A percentile compares a stretch with the other conserved stretches of the same genome.
These are phyloP conservation scores for Trichophyton equinum DNA, from an alignment of 2,329 filamentous ascomycete species.

Conservation along the genomic window DNA sequence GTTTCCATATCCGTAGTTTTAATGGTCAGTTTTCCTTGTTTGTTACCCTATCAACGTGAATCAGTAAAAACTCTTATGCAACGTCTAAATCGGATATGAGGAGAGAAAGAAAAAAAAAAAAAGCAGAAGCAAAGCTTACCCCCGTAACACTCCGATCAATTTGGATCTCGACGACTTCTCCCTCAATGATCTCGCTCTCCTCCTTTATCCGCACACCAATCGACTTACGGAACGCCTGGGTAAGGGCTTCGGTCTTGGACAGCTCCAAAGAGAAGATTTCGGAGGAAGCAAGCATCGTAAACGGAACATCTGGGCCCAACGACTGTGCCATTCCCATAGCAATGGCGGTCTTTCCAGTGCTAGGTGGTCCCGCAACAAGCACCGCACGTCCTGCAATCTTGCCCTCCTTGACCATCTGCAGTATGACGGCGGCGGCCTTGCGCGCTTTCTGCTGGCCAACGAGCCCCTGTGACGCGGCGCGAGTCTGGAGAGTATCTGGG, in stretches of 20 bases:
- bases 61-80: background rate
- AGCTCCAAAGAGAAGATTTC: constrained; percentile 99
- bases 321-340: constrained; percentile 99
- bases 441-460: constrained; percentile 94
- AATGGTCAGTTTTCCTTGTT: constrained; percentile 97
- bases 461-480: constrained; percentile 74
- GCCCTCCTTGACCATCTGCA: constrained; percentile 98
- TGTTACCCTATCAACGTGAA: constrained; percentile 52
- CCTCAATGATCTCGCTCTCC: constrained; percentile 98
- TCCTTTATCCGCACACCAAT: constrained; percentile 98
- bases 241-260: constrained; percentile 97
- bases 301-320: constrained; percentile 83
- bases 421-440: constrained; percentile 87
- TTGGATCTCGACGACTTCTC: constrained; percentile 96
- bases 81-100: background rate
- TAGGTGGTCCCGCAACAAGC: constrained; percentile 86
- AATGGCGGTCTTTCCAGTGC: constrained; percentile 96
- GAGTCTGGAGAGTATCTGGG: constrained; percentile 76
- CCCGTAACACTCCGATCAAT: constrained; percentile 95
- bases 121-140: constrained; percentile 26
- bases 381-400: constrained; percentile 95
- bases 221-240: constrained; percentile 96
- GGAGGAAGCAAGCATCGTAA: constrained; percentile 87
- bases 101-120: background rate
- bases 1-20: constrained; percentile 99